Base-by-base conservation (phyloP, 768 basidiomycete species). In the Pilatotrama ljubarskyi region DNA sequence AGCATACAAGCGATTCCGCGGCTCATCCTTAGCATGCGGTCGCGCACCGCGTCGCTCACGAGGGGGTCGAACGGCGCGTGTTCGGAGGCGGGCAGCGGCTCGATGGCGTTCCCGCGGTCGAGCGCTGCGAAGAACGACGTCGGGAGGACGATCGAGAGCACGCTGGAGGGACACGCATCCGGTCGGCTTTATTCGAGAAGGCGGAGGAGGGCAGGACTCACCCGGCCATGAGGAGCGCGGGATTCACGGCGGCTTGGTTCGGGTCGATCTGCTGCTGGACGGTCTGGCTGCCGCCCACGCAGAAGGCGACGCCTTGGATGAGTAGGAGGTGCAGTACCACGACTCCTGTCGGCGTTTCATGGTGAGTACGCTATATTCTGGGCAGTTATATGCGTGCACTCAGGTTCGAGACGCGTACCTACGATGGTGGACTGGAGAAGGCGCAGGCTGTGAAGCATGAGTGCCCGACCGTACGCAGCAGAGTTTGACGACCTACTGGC, bases 311-410 rank as follows among this genome's bases (percentile, higher is more conserved):
- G 3, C 89, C 89, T 0, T 88, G 88, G 37, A 91, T 76, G 14
- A 91, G 79, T 2, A 91, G 78, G 0, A 90, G 78, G 69, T 89
- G 89, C 6, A 91, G 77, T n/a, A 91, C 72, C 9, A 90, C 78
- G 5, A 91, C 88, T 10, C 89, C 86, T 85, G 61, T 14, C 17
- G 3, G 9, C 1, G 14, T 26, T 14, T 55, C 24, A 49, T 37
- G 15, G 17, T 29, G 9, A 11, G 5, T 8, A 20, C 11, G 15
- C n/a, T 5, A 22, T 4, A 22, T 4, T 13, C 20, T n/a, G 13
- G 18, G 38, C 2, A n/a, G n/a, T n/a, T n/a, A n/a, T n/a, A 32
- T 17, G 13, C 4, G 35, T 50, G 35, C 9, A 20, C 14, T n/a
- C 17, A 5, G 38, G 14, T 14, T 40, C n/a, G 14, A 6, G 0